phyloP scores from a whole-genome alignment of 768 basidiomycete species.

The Macrolepiota albuminosa region DNA sequence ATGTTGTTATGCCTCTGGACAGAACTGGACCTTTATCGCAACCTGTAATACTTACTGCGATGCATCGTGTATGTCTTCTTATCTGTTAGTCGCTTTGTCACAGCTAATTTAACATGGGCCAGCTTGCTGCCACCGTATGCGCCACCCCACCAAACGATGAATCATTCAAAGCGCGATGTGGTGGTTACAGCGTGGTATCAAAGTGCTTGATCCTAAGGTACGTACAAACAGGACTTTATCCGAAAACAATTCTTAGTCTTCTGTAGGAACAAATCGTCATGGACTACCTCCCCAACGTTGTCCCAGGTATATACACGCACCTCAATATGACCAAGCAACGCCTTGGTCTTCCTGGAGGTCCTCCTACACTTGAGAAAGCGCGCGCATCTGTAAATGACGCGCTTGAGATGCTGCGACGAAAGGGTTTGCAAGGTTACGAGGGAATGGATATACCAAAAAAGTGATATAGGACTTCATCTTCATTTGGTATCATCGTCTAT shows the following conservation, averaged over 20 bases:
- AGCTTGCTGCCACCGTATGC: constrained; percentile 73
- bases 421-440: constrained; percentile 23
- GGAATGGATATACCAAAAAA: constrained; percentile 17
- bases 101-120: constrained; percentile 5
- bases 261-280: constrained; percentile 72
- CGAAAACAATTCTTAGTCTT: not conserved
- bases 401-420: constrained; percentile 63
- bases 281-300: constrained; percentile 75
- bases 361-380: constrained; percentile 61
- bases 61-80: constrained; percentile 62
- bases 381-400: constrained; percentile 64
- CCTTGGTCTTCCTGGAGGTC: constrained; percentile 66
- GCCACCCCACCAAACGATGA: constrained; percentile 78
- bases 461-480: not conserved
- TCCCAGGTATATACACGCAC: constrained; percentile 73
- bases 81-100: not conserved
- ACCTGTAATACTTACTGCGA: constrained; percentile 77
- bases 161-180: constrained; percentile 76
- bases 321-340: constrained; percentile 79
- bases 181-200: constrained; percentile 80
- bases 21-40: constrained; percentile 70
- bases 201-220: constrained; percentile 70
- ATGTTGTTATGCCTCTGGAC: constrained; percentile 74
- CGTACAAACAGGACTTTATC: constrained; percentile 10
- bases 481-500: not conserved